Evolutionary conservation across 176 grass and related monocot genomes (phyloP).

Genomic region (Oryza brachyantha): DNA sequence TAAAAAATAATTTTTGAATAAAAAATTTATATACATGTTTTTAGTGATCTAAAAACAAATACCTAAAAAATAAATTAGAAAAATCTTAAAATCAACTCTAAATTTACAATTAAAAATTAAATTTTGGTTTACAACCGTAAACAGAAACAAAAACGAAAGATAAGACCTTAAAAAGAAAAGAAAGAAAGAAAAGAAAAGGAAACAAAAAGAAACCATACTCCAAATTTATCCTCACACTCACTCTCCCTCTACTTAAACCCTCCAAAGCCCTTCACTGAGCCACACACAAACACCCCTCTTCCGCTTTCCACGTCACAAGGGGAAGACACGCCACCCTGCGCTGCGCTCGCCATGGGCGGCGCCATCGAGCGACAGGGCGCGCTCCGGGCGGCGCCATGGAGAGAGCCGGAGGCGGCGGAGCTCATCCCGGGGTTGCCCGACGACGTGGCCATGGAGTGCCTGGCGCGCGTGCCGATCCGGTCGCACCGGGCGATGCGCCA

Average conservation of each 20-base stretch:
- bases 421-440: constrained; percentile 55
- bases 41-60: too few species aligned
- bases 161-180: too few species aligned
- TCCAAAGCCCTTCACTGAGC: neutral
- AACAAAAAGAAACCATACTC: neutral
- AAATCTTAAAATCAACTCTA: too few species aligned
- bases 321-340: neutral
- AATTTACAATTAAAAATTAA: too few species aligned
- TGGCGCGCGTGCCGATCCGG: constrained; percentile 41
- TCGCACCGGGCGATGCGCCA: constrained; percentile 48
- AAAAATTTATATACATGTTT: too few species aligned
- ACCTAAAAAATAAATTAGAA: too few species aligned
- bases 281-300: neutral
- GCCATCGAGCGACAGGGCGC: constrained; percentile 2
- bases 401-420: neutral
- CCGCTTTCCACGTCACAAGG: neutral
- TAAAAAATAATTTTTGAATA: too few species aligned
- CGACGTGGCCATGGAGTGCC: constrained; percentile 64
- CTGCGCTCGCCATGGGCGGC: neutral
- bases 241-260: constrained; percentile 35
- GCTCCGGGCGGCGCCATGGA: too few species aligned
- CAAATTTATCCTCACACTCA: constrained; percentile 8
- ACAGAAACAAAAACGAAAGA: too few species aligned
- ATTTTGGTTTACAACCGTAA: too few species aligned
- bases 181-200: too few species aligned